These are phyloP conservation scores for Colletotrichum aenigma DNA, from an alignment of 2,329 filamentous ascomycete genomes.

Conservation along the genomic window DNA sequence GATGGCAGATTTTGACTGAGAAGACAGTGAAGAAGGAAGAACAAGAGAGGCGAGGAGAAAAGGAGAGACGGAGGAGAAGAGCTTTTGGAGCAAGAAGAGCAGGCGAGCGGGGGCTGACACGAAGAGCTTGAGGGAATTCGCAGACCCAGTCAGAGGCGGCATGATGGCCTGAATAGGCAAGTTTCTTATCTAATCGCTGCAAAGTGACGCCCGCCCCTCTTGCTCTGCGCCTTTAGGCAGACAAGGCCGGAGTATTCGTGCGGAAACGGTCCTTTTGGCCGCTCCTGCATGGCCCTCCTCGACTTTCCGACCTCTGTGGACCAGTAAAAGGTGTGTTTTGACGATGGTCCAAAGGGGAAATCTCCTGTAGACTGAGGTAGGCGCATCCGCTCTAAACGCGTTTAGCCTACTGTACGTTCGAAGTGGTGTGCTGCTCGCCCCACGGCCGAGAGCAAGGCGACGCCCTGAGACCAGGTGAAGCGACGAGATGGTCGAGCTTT, in stretches of 20 bases:
- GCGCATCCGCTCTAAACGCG: not conserved
- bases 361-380: not conserved
- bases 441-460: not conserved
- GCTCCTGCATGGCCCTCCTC: not conserved
- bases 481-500: not conserved
- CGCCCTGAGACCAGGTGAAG: not conserved
- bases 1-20: not conserved
- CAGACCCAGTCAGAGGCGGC: conserved; percentile 10
- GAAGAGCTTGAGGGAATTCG: not conserved
- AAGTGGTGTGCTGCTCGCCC: not conserved
- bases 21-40: not conserved
- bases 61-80: not conserved
- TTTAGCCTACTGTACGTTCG: not conserved
- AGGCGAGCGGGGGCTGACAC: not conserved
- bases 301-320: not conserved
- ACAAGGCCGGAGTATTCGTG: not conserved
- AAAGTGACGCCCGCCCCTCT: not conserved
- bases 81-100: not conserved
- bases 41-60: not conserved
- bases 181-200: conserved; percentile 16
- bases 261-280: not conserved
- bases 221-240: not conserved
- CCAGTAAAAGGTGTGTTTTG: not conserved
- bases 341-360: not conserved
- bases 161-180: conserved; percentile 19